Base-by-base conservation (phyloP, 2,329 filamentous ascomycete genomes). In the Fusarium sp. region DNA sequence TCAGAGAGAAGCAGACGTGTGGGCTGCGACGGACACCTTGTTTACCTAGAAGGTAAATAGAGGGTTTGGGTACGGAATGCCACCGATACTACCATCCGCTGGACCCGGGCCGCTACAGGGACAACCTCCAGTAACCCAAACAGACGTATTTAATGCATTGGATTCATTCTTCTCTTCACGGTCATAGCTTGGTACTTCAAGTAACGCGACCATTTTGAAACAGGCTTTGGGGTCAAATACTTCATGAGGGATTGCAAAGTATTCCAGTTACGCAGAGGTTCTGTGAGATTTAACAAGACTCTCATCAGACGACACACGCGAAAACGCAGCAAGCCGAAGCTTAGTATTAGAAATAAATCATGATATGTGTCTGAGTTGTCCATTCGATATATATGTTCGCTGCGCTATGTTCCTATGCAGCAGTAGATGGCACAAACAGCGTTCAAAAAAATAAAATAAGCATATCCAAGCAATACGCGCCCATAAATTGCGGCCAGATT, bases 11-110 rank as follows among this genome's bases (percentile, higher is more conserved):
- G 68, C 42, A 7, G 77, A 79, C 35, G 56, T 79, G 3, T 84
- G 82, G 82, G 73, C 72, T 11, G 72, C 72, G 12, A 69, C 79
- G 34, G 80, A 83, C 67, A 76, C 72, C 35, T 64, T 77, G 29
- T 80, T 82, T 66, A 64, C 72, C 10, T 78, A 71, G 55, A 48
- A 7, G 39, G 9, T 22, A 13, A 12, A 13, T 13, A 11, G 35
- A 35, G 32, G 28, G 19, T 4, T n/a, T 8, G 15, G 35, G 60
- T 53, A 51, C 13, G n/a, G 7, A 29, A 36, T n/a, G 24, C 6
- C 7, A 13, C 13, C 12, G 15, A 35, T 32, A 38, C 6, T 12
- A 22, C 22, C 25, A 29, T 1, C 26, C 36, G 15, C 8, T 12
- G 36, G n/a, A 19, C 15, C 19, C 10, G n/a, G 2, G 19, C 22